Conservation (phyloP, 2,329 filamentous ascomycete species). For the Metarhizium humberi region DNA sequence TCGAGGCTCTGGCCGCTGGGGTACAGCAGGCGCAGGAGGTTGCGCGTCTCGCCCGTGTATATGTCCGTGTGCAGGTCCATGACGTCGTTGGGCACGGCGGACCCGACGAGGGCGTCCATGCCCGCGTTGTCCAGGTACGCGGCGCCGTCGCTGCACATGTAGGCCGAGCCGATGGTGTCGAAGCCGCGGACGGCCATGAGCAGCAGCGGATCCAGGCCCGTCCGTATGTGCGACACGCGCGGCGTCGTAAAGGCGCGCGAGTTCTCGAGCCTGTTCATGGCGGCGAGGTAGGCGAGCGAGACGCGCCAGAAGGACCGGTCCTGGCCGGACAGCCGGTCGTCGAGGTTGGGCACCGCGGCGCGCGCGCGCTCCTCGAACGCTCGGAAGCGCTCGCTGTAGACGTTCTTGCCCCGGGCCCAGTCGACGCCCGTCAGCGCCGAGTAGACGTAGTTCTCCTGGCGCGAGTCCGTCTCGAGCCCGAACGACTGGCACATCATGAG, state of each 20-base stretch:
- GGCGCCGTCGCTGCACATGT: slow-evolving; percentile 9
- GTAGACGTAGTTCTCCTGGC: slow-evolving; percentile 6
- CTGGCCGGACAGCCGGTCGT: slow-evolving; percentile 3
- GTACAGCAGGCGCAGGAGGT: slow-evolving; percentile 6
- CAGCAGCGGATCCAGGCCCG: slow-evolving; percentile 3
- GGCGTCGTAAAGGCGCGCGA: slow-evolving; percentile 1
- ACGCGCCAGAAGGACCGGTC: slow-evolving; percentile 8
- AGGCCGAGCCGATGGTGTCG: slow-evolving; percentile 6
- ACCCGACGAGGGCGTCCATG: slow-evolving; percentile 8
- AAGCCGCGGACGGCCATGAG: slow-evolving; percentile 4
- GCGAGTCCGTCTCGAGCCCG: slow-evolving; percentile 1
- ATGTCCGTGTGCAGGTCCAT: slow-evolving; percentile 9
- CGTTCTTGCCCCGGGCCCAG: slow-evolving; percentile 5
- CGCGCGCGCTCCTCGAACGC: slow-evolving; percentile 2
- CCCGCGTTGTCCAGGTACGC: slow-evolving; percentile 5
- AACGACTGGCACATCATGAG: slow-evolving; percentile 10
- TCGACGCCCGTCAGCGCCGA: slow-evolving; percentile 5
- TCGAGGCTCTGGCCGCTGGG: slow-evolving; percentile 2
- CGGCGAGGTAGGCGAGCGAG: slow-evolving; percentile 2
- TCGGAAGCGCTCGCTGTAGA: slow-evolving; percentile 1
- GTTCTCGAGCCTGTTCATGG: slow-evolving; percentile 5
- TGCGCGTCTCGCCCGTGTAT: slow-evolving; percentile 5
- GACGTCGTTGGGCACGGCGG: slow-evolving; percentile 6
- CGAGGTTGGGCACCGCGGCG: slow-evolving; percentile 1
- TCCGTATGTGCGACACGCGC: slow-evolving; percentile 1